Base-by-base conservation (phyloP, 495 filamentous ascomycete species). In the Tuber melanosporum region DNA sequence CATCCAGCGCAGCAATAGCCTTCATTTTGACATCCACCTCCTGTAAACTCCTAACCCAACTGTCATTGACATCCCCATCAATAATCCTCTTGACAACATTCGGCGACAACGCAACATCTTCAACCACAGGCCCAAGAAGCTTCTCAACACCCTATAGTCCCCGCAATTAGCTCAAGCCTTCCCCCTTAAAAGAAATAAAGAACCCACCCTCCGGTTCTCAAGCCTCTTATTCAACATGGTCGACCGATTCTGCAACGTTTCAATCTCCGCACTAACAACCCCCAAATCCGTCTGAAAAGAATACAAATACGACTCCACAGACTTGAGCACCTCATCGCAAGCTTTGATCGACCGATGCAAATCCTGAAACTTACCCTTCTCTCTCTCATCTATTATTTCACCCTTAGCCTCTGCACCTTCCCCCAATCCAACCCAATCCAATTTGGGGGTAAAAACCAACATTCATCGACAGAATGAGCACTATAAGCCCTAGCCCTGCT, bases 281-380 rank as follows among this genome's bases (percentile, higher is more conserved):
- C 93, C 94, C 20, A 99, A 87, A 83, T 99, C 95, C 72, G 91
- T 92, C 85, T 94, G 94, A 81, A 99, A 99, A 82, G 91, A 93
- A 69, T 92, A 92, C 72, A 99, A 85, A 82, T 97, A 98, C 26
- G 89, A 88, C 85, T 99, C 95, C 71, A 99, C 94, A 1, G 96
- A 97, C 82, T 90, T 92, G 62, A 98, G 89, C 66, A 99, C 93
- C 80, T 97, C 92, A 84, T 99, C 94, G 83, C 95, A 98, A 44
- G 92, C 92, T 46, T 87, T 85, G 78, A 99, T 98, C 12, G 94
- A 94, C 73, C 89, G 89, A 83, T 98, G 95, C 46, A 99, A 87
- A 71, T 97, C 94, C 84, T 97, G 91, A 80, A 97, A 97, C 79
- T 92, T 96, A 78, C 92, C 88, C 81, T 93, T 92, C 73, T 98